Percentiles rank a stretch among this genome's conserved stretches.
phyloP scores from a whole-genome alignment of 1,284 basidiomycete species.

The Sporisorium graminicola region DNA sequence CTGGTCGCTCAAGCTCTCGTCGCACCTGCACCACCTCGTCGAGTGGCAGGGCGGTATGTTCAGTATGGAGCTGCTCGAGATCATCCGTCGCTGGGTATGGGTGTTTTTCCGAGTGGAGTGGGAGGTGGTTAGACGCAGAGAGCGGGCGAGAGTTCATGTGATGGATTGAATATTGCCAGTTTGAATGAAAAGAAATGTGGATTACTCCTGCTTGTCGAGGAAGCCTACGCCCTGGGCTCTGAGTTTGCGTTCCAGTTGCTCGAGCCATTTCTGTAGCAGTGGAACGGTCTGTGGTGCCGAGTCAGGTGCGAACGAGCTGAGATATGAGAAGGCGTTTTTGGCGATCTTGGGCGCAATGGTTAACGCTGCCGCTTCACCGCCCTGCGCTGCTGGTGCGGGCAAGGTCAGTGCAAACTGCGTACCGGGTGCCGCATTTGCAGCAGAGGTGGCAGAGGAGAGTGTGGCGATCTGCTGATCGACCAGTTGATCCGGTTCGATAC shows the following conservation, averaged over 20 bases:
- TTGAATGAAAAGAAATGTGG: neutral
- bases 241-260: constrained; percentile 66
- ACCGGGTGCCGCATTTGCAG: neutral
- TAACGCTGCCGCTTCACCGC: constrained; percentile 23
- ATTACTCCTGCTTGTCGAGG: constrained; percentile 51
- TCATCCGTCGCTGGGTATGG: constrained; percentile 94
- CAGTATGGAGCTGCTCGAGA: constrained; percentile 89
- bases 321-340: constrained; percentile 63
- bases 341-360: constrained; percentile 62
- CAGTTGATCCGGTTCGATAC: constrained; percentile 57
- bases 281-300: constrained; percentile 66
- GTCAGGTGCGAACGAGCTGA: constrained; percentile 66
- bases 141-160: constrained; percentile 12
- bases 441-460: neutral
- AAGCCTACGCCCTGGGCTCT: constrained; percentile 58
- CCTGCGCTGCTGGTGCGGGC: constrained; percentile 6
- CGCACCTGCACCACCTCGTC: constrained; percentile 84
- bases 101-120: constrained; percentile 90
- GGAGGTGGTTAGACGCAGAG: constrained; percentile 52
- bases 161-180: constrained; percentile 15
- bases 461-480: constrained; percentile 60
- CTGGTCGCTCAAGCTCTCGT: constrained; percentile 92
- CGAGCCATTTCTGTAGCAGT: constrained; percentile 67
- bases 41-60: constrained; percentile 89
- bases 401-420: constrained; percentile 9